Base-by-base conservation (phyloP, 2,329 filamentous ascomycete genomes). In the Pyrenophora teres region DNA sequence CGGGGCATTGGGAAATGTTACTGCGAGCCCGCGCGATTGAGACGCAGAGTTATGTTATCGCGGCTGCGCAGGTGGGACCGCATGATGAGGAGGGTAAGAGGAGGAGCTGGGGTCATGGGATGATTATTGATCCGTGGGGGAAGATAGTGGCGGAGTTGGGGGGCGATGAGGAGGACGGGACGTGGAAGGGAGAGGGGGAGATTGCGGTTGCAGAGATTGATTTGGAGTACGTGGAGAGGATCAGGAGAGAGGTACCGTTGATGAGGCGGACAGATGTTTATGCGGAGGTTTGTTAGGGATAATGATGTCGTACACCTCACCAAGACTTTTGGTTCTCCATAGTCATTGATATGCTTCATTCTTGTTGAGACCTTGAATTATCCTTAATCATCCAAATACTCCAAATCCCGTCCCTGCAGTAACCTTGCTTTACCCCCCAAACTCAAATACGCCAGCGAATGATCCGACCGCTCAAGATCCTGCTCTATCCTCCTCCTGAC, bases 51-150 rank as follows among this genome's bases (percentile, higher is more conserved):
- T 97, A 90, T 78, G 87, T 97, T 2, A 78, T 97, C 54, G 93
- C 92, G 8, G 87, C 92, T 0, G 93, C 92, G 33, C 92, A 97
- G 74, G 63, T 67, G 5, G 92, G 92, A 1, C 72, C 78, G 32
- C 91, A 88, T 69, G 92, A 91, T 62, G 83, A 85, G 56, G 63
- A 67, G 41, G 67, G 65, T 12, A 90, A 86, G 74, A 80, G 93
- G 51, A 81, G 83, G 23, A 95, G 90, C 73, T 96, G 94, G 75
- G 93, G 93, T 0, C 87, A 90, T 70, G 90, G 88, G 63, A 85
- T 96, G 77, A 88, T 95, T 40, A 81, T 97, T 21, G 87, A 90
- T 70, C 92, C 93, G 0, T 96, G 92, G 91, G 93, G 93, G 0
- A 81, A 83, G 50, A 82, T 97, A 1, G 69, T 90, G 35, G 81